Evolutionary conservation across 176 grass and related monocot species (phyloP).

Genomic region (Saccharum spontaneum): DNA sequence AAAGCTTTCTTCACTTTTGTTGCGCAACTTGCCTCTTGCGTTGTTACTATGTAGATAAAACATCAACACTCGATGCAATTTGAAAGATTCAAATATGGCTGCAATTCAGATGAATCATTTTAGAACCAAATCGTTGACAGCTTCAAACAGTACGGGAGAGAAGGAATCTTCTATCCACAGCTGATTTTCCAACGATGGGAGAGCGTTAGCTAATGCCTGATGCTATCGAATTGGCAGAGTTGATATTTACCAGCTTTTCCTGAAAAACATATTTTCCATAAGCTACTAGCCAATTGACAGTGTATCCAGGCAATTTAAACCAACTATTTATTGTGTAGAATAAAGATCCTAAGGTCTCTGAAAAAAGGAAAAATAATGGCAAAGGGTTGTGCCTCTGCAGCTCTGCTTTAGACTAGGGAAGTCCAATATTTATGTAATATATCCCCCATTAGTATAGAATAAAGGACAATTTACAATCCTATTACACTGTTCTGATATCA

Average conservation of each 20-base stretch:
- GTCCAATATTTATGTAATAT: background rate
- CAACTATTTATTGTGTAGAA: background rate
- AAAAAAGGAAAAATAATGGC: background rate
- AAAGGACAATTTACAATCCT: background rate
- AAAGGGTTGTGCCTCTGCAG: background rate
- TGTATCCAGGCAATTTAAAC: background rate
- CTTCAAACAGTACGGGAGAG: background rate
- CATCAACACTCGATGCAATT: conserved; percentile 8
- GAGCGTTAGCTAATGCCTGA: background rate
- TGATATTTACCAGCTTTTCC: background rate
- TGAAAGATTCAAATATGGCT: background rate
- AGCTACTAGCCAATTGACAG: background rate
- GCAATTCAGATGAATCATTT: background rate
- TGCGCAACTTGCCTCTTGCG: background rate
- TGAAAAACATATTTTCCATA: background rate
- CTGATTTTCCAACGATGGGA: conserved; percentile 4
- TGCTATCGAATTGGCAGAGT: conserved; percentile 8
- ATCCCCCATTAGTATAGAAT: background rate
- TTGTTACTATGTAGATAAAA: background rate
- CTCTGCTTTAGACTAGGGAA: background rate
- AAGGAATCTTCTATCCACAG: background rate
- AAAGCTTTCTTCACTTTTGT: background rate
- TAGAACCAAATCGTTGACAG: background rate
- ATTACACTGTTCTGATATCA: background rate
- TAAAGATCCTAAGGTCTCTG: background rate